A percentile compares a stretch with the other conserved stretches of the same genome.
Conservation (phyloP, 78 protist species). For the Salpingoeca rosetta region DNA sequence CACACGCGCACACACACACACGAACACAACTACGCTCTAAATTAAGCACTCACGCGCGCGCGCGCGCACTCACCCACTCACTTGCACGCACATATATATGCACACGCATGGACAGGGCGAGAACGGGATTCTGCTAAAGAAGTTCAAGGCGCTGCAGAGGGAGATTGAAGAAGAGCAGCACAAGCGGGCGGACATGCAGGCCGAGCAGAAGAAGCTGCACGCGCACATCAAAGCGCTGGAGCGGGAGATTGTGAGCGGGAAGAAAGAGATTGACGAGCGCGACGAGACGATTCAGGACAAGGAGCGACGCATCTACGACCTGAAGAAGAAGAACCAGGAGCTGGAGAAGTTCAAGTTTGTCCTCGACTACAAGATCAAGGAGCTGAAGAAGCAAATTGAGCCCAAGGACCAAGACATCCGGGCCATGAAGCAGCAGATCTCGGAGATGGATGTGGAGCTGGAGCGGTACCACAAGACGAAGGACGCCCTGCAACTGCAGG, state of each 20-base stretch:
- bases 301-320: conserved; percentile 64
- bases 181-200: background rate
- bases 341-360: conserved; percentile 77
- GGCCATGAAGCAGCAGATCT: conserved; percentile 41
- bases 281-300: conserved; percentile 71
- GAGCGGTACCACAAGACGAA: conserved; percentile 30
- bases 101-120: no score
- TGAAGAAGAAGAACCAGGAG: conserved; percentile 77
- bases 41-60: no score
- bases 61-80: no score
- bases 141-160: conserved; percentile 22
- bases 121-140: conserved; percentile 47
- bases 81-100: no score
- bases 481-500: conserved; percentile 23
- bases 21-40: no score
- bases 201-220: conserved; percentile 4
- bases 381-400: conserved; percentile 70
- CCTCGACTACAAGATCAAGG: conserved; percentile 69
- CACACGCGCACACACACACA: no score
- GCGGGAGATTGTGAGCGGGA: conserved; percentile 18
- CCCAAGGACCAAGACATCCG: conserved; percentile 55
- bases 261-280: conserved; percentile 51
- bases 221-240: background rate
- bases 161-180: conserved; percentile 44
- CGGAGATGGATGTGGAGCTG: conserved; percentile 47